phyloP scores from a whole-genome alignment of 306 rosid genomes.

The Citrullus amarus region DNA sequence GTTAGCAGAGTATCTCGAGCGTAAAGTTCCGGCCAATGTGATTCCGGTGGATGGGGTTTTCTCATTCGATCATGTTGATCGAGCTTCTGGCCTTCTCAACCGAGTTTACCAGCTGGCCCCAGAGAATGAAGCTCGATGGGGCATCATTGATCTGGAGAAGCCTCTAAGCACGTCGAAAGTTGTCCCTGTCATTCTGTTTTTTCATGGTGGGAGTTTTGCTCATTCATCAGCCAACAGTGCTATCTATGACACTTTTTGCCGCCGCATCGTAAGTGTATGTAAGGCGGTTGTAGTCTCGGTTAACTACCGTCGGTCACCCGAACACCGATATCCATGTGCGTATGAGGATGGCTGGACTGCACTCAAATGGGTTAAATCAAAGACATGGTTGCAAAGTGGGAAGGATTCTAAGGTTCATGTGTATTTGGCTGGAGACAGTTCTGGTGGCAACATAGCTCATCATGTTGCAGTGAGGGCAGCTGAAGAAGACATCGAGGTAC shows the following conservation, averaged over 20 bases:
- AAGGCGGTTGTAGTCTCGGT: constrained; percentile 65
- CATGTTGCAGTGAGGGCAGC: constrained; percentile 50
- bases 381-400: constrained; percentile 63
- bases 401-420: constrained; percentile 55
- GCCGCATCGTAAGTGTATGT: constrained; percentile 43
- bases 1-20: constrained; percentile 51
- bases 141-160: constrained; percentile 46
- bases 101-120: constrained; percentile 47
- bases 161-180: constrained; percentile 42
- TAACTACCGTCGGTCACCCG: constrained; percentile 56
- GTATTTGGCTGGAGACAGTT: constrained; percentile 61
- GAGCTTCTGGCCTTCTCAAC: constrained; percentile 43
- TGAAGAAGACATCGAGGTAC: constrained; percentile 41
- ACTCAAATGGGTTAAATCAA: constrained; percentile 57
- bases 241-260: constrained; percentile 63
- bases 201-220: constrained; percentile 73
- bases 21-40: constrained; percentile 49
- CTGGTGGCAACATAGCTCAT: constrained; percentile 63
- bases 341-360: constrained; percentile 69
- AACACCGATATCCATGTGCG: constrained; percentile 50
- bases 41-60: constrained; percentile 65
- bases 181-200: constrained; percentile 58
- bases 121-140: constrained; percentile 25
- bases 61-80: constrained; percentile 59
- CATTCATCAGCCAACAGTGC: constrained; percentile 74